Base-by-base conservation (phyloP, 345 rosid species). In the Dovyalis caffra region DNA sequence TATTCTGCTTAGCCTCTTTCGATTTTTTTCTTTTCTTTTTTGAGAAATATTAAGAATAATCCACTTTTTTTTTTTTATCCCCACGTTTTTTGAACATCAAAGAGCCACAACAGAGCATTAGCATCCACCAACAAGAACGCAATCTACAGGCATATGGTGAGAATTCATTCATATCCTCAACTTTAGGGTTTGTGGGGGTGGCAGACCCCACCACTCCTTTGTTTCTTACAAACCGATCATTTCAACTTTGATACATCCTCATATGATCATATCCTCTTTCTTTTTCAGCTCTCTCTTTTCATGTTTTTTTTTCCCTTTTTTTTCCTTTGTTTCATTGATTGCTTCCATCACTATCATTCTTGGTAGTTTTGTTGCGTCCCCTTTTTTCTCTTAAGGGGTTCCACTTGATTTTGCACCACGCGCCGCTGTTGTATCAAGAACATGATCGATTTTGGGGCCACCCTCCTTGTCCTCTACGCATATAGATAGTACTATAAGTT, bases 301-400 rank as follows among this genome's bases (percentile, higher is more conserved):
- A 14, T 26, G 26, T 16, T 20, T 40, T 70, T 47, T 23, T 28
- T 53, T 57, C 74, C 70, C 66, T 75, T 64, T 78, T 74, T 1
- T 74, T 60, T 38, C 66, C 77, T 64, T 78, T 74, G 1, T 74
- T 60, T 38, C 68, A 80, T 76, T 64, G 58, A 75, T 80, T 78
- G 71, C 69, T 29, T 47, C 65, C n/a, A 68, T 79, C 79, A 70
- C 78, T 43, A 18, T 70, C 61, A 20, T 70, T 47, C 8, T 16
- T 35, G 25, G 66, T 81, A 15, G 40, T 29, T 64, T 35, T 68
- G 45, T 53, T 26, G 35, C 43, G 31, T 60, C 58, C 66, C 61
- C 26, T 64, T 64, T 35, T 11, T 68, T 49, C 11, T 58, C 8
- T 20, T 18, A 23, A 8, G 37, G 37, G 37, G 33, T 32, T 37